phyloP scores from a whole-genome alignment of 192 early-diverging fungal genomes.

The Entomortierella beljakovae region DNA sequence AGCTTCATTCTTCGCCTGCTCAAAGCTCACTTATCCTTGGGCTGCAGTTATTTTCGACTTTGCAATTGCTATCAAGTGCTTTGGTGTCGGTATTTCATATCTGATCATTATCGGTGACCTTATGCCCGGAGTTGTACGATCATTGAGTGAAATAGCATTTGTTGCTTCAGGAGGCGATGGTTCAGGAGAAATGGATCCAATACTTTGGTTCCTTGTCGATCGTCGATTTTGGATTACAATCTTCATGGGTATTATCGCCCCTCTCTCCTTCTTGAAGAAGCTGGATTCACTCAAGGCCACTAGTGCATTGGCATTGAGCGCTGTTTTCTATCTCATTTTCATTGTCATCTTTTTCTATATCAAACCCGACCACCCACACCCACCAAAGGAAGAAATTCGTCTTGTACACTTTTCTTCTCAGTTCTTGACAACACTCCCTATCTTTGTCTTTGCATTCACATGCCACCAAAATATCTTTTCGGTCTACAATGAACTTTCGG shows the following conservation, averaged over 20 bases:
- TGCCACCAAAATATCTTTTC: slow-evolving; percentile 99
- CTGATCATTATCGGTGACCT: slow-evolving; percentile 95
- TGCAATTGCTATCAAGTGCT: slow-evolving; percentile 99
- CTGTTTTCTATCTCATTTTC: slow-evolving; percentile 86
- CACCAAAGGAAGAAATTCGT: slow-evolving; percentile 69
- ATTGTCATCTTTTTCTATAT: slow-evolving; percentile 87
- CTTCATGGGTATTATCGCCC: slow-evolving; percentile 76
- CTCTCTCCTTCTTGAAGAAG: slow-evolving; percentile 82
- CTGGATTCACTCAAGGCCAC: slow-evolving; percentile 94
- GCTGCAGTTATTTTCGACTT: slow-evolving; percentile 92
- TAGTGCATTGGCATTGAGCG: slow-evolving; percentile 84
- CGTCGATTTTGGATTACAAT: slow-evolving; percentile 90
- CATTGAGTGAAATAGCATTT: slow-evolving; percentile 48
- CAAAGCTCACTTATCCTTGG: slow-evolving; percentile 90
- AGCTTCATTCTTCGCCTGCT: slow-evolving; percentile 91
- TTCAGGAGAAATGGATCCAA: slow-evolving; percentile 23
- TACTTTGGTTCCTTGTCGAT: slow-evolving; percentile 61
- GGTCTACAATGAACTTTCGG: slow-evolving; percentile 93
- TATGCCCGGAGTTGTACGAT: slow-evolving; percentile 78
- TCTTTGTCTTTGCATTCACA: slow-evolving; percentile 99
- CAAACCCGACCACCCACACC: slow-evolving; percentile 66
- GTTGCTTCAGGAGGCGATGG: slow-evolving; percentile 46
- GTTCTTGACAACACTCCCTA: slow-evolving; percentile 85
- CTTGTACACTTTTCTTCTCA: slow-evolving; percentile 67
- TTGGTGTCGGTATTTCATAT: slow-evolving; percentile 96